Percentiles rank a stretch among this genome's conserved stretches.
Conservation (phyloP, 352 stramenopile species). For the Phytophthora citrophthora region DNA sequence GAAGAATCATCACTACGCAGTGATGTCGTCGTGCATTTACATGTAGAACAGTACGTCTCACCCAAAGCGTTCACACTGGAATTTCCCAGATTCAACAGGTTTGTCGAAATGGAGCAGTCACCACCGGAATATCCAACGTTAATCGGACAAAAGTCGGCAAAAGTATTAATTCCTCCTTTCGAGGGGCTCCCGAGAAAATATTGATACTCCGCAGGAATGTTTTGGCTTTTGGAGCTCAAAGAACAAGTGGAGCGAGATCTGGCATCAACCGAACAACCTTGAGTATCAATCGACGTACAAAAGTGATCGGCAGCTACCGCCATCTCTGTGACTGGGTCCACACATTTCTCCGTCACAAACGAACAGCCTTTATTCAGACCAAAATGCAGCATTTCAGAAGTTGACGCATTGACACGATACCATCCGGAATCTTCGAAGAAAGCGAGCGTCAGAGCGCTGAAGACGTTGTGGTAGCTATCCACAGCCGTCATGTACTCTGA, state of each 20-base stretch:
- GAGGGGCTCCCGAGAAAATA: constrained; percentile 57
- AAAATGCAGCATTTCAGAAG: constrained; percentile 58
- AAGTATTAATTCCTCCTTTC: constrained; percentile 54
- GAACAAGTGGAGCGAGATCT: constrained; percentile 64
- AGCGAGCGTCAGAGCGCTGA: constrained; percentile 67
- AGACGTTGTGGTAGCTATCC: constrained; percentile 67
- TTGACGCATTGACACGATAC: constrained; percentile 66
- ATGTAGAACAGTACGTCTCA: constrained; percentile 74
- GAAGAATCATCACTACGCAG: constrained; percentile 62
- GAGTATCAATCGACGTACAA: constrained; percentile 39
- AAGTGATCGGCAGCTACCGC: constrained; percentile 57
- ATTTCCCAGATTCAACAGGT: constrained; percentile 45
- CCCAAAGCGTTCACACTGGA: constrained; percentile 69
- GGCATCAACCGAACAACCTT: constrained; percentile 74
- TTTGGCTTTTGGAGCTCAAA: constrained; percentile 31
- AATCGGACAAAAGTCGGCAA: constrained; percentile 74
- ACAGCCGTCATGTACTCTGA: constrained; percentile 78
- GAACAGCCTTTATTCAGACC: constrained; percentile 57
- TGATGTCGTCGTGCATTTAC: constrained; percentile 66
- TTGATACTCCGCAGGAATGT: constrained; percentile 59
- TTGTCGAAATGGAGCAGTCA: constrained; percentile 55
- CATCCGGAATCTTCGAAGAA: constrained; percentile 83
- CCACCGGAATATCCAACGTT: constrained; percentile 60
- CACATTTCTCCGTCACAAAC: constrained; percentile 65
- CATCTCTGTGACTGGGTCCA: constrained; percentile 47